Evolutionary conservation across 192 early-diverging fungal species (phyloP).

Genomic region (Backusella psychrophila): DNA sequence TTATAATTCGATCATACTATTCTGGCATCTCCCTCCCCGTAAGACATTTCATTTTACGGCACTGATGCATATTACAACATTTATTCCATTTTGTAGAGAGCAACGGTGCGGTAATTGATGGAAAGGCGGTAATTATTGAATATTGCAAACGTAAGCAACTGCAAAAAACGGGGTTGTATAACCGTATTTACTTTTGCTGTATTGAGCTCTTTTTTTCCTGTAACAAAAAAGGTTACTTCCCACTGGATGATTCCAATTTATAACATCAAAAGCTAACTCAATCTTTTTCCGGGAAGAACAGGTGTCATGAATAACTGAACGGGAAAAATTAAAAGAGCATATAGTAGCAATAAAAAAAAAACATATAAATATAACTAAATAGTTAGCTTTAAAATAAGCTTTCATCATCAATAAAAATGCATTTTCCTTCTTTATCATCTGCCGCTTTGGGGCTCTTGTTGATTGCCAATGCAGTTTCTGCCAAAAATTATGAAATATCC

Average conservation of each 20-base stretch:
- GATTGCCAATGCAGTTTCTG: background rate
- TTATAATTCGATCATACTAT: background rate
- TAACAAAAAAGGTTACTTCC: background rate
- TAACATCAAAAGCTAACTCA: background rate
- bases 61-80: background rate
- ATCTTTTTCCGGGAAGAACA: background rate
- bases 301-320: background rate
- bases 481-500: background rate
- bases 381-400: background rate
- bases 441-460: background rate
- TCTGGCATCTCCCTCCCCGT: too few relatives aligned
- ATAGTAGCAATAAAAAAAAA: background rate
- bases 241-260: background rate
- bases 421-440: conserved; percentile 6
- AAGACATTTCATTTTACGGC: background rate
- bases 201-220: background rate
- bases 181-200: background rate
- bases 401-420: background rate
- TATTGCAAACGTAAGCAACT: background rate
- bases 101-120: background rate
- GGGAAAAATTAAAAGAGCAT: background rate
- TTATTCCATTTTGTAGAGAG: background rate
- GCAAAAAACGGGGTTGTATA: background rate
- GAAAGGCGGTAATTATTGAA: background rate
- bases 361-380: background rate